Conservation (phyloP, 2,329 filamentous ascomycete species). For the Neofusicoccum sp. region DNA sequence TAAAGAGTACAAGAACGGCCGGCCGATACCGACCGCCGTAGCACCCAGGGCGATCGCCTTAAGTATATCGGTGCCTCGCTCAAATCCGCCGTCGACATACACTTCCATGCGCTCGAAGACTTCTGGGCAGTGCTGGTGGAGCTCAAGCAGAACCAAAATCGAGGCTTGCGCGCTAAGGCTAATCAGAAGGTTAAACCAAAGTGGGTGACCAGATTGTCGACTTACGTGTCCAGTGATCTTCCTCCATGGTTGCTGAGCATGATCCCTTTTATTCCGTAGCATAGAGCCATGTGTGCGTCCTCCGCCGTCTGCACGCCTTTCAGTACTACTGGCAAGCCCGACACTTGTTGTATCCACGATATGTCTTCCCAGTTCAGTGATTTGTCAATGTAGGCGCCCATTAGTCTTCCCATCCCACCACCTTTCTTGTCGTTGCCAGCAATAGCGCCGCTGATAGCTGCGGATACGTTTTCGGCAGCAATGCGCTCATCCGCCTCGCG, state of each 20-base stretch:
- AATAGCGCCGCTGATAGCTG: constrained; percentile 54
- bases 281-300: constrained; percentile 49
- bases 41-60: constrained; percentile 69
- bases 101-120: constrained; percentile 64
- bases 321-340: constrained; percentile 45
- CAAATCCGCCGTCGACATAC: constrained; percentile 66
- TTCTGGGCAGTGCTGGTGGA: constrained; percentile 63
- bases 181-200: constrained; percentile 22
- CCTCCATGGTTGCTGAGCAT: constrained; percentile 58
- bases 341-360: constrained; percentile 45
- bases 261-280: constrained; percentile 51
- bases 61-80: constrained; percentile 67
- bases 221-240: constrained; percentile 30
- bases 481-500: constrained; percentile 37
- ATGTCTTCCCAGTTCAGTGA: constrained; percentile 55
- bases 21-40: constrained; percentile 63
- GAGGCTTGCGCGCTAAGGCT: constrained; percentile 48
- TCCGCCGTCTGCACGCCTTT: constrained; percentile 50
- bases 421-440: constrained; percentile 57
- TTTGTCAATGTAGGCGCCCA: constrained; percentile 61
- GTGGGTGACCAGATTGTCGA: not conserved
- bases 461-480: constrained; percentile 50
- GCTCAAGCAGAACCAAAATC: constrained; percentile 63
- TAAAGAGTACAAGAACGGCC: constrained; percentile 62
- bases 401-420: constrained; percentile 56